Percentiles rank a stretch among this genome's conserved stretches.
phyloP scores from a whole-genome alignment of 768 basidiomycete species.

The Zangia roseola region DNA sequence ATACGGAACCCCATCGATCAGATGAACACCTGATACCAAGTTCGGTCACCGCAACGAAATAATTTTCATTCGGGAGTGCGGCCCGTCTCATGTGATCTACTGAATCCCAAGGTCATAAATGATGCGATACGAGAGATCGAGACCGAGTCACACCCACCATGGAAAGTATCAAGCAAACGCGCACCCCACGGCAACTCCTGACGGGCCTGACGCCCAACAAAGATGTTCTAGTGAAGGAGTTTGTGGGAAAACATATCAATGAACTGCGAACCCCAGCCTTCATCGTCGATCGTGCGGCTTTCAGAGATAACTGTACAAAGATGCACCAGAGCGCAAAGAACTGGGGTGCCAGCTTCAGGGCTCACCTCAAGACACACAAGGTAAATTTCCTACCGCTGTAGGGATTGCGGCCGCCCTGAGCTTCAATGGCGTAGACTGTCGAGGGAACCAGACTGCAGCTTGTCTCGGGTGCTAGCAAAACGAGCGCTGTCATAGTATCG shows the following conservation, averaged over 20 bases:
- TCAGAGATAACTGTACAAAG: conserved; percentile 67
- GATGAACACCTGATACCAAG: background rate
- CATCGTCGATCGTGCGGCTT: conserved; percentile 70
- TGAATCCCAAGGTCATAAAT: conserved; percentile 3
- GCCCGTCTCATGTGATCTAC: conserved; percentile 1
- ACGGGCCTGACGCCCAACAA: conserved; percentile 43
- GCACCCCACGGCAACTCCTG: conserved; percentile 42
- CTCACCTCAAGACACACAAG: conserved; percentile 86
- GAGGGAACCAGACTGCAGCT: conserved; percentile 77
- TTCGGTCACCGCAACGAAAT: background rate
- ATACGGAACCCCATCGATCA: background rate
- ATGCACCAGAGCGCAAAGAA: conserved; percentile 68
- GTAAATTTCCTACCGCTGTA: conserved; percentile 31
- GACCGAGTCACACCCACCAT: conserved; percentile 8
- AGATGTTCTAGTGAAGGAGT: conserved; percentile 49
- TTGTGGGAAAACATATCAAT: conserved; percentile 54
- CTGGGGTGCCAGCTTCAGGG: conserved; percentile 73
- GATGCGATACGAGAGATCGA: background rate
- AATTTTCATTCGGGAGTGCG: conserved; percentile 1
- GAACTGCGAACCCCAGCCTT: conserved; percentile 73
- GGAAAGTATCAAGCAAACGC: conserved; percentile 40
- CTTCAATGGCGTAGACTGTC: conserved; percentile 52
- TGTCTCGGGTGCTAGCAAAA: conserved; percentile 48
- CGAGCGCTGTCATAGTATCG: conserved; percentile 71
- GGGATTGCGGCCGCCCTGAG: conserved; percentile 1